Conservation (phyloP, 2,329 filamentous ascomycete genomes). For the Penicillium sp. region DNA sequence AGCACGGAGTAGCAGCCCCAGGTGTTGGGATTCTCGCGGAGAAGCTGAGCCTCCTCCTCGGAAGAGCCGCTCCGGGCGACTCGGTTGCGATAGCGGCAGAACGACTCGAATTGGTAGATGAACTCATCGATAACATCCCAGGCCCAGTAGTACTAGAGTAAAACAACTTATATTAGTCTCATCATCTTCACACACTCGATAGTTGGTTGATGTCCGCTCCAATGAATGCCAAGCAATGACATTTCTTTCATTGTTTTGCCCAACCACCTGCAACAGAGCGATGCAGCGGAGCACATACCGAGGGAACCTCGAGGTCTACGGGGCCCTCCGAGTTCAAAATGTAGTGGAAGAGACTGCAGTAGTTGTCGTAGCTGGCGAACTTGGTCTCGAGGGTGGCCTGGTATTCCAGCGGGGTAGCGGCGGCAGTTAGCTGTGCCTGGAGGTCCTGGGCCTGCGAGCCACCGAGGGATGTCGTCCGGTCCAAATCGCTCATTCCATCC, state of each 20-base stretch:
- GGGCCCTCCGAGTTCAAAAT: slow-evolving; percentile 99
- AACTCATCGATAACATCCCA: slow-evolving; percentile 99
- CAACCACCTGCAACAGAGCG: slow-evolving; percentile 4
- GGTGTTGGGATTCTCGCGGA: slow-evolving; percentile 96
- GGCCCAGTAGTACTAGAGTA: slow-evolving; percentile 88
- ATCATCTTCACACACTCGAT: not conserved
- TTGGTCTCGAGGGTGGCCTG: slow-evolving; percentile 94
- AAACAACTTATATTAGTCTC: slow-evolving; percentile 16
- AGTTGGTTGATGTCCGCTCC: not conserved
- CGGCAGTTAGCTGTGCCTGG: slow-evolving; percentile 85
- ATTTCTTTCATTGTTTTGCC: slow-evolving; percentile 18
- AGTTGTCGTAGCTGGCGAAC: slow-evolving; percentile 98
- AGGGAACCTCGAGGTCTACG: slow-evolving; percentile 93
- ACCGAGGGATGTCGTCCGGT: slow-evolving; percentile 69
- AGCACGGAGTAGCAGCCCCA: slow-evolving; percentile 99
- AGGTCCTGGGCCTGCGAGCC: slow-evolving; percentile 85
- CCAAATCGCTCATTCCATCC: slow-evolving; percentile 79
- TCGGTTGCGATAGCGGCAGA: slow-evolving; percentile 94
- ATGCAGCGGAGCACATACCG: slow-evolving; percentile 62
- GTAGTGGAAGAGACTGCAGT: slow-evolving; percentile 99
- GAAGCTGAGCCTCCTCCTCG: slow-evolving; percentile 86
- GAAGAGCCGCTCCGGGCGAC: slow-evolving; percentile 79
- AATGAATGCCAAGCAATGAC: slow-evolving; percentile 14
- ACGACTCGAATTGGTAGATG: slow-evolving; percentile 99
- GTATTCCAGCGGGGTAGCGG: slow-evolving; percentile 93